Conservation (phyloP, 495 filamentous ascomycete species). For the Talaromyces thailandensis region DNA sequence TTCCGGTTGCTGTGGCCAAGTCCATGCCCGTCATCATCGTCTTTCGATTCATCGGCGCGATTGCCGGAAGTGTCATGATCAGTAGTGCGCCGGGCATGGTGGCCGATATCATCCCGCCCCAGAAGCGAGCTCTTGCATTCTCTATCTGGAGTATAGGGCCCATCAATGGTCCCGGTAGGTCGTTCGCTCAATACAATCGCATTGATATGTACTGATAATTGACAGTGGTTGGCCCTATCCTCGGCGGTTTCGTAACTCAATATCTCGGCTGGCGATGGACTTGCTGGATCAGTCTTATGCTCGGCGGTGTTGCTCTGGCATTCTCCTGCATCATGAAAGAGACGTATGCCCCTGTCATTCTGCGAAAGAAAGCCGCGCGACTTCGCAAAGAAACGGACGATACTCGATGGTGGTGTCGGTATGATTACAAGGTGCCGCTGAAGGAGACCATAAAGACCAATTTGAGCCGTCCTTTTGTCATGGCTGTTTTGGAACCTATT, state of each 20-base stretch:
- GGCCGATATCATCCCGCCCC: slow-evolving; percentile 63
- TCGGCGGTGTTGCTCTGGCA: slow-evolving; percentile 46
- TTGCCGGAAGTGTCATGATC: slow-evolving; percentile 72
- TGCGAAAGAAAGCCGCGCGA: slow-evolving; percentile 58
- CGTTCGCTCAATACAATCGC: neutral
- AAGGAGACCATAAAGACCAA: slow-evolving; percentile 55
- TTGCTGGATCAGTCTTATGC: slow-evolving; percentile 75
- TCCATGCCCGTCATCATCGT: slow-evolving; percentile 57
- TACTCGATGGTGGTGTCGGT: slow-evolving; percentile 65
- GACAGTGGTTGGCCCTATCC: slow-evolving; percentile 42
- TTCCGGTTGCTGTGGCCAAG: slow-evolving; percentile 62
- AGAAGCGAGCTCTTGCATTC: slow-evolving; percentile 63
- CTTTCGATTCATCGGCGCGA: slow-evolving; percentile 65
- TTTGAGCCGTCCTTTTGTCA: slow-evolving; percentile 65
- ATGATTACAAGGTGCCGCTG: slow-evolving; percentile 54
- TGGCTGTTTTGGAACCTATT: slow-evolving; percentile 77
- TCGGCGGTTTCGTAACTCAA: slow-evolving; percentile 62
- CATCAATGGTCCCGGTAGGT: slow-evolving; percentile 57
- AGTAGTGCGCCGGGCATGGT: slow-evolving; percentile 77
- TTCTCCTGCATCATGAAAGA: slow-evolving; percentile 52
- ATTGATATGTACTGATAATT: neutral
- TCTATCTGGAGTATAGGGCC: slow-evolving; percentile 72
- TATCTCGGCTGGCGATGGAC: slow-evolving; percentile 81
- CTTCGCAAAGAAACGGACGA: slow-evolving; percentile 68
- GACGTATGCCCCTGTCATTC: slow-evolving; percentile 68